These are phyloP conservation scores for Pestalotiopsis sp. DNA, from an alignment of 2,329 filamentous ascomycete species.

Conservation along the genomic window DNA sequence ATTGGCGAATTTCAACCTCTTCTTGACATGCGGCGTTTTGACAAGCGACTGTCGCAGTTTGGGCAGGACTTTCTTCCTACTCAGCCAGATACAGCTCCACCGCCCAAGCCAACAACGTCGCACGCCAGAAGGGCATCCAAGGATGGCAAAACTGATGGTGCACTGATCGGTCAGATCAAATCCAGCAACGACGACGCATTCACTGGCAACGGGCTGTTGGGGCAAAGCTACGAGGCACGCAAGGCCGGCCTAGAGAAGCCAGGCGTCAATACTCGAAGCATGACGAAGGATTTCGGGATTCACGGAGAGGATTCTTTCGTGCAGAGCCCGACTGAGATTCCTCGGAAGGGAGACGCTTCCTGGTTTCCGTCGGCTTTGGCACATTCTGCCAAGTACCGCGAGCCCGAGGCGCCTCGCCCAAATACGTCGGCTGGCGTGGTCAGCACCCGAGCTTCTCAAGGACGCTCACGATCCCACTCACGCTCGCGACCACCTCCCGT, in stretches of 20 bases:
- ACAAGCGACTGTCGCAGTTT: conserved; percentile 53
- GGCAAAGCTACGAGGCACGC: conserved; percentile 49
- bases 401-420: conserved; percentile 18
- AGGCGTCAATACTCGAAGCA: conserved; percentile 20
- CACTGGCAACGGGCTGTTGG: conserved; percentile 53
- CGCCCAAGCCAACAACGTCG: conserved; percentile 25
- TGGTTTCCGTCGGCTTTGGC: conserved; percentile 43
- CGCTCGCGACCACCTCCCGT: conserved; percentile 11
- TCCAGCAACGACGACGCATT: conserved; percentile 45
- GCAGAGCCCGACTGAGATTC: conserved; percentile 43
- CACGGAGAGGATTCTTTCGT: conserved; percentile 46
- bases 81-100: conserved; percentile 24
- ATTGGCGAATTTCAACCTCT: conserved; percentile 72
- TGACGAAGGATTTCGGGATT: conserved; percentile 31
- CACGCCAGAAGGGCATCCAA: conserved; percentile 26
- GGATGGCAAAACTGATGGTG: conserved; percentile 14
- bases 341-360: conserved; percentile 22
- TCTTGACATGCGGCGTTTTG: conserved; percentile 63
- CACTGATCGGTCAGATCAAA: conserved; percentile 31
- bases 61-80: conserved; percentile 44
- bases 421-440: conserved; percentile 15
- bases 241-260: conserved; percentile 34
- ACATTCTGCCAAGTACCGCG: conserved; percentile 30
- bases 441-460: background rate
- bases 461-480: conserved; percentile 7